Base-by-base conservation (phyloP, 352 stramenopile genomes). In the Pythium biforme region DNA sequence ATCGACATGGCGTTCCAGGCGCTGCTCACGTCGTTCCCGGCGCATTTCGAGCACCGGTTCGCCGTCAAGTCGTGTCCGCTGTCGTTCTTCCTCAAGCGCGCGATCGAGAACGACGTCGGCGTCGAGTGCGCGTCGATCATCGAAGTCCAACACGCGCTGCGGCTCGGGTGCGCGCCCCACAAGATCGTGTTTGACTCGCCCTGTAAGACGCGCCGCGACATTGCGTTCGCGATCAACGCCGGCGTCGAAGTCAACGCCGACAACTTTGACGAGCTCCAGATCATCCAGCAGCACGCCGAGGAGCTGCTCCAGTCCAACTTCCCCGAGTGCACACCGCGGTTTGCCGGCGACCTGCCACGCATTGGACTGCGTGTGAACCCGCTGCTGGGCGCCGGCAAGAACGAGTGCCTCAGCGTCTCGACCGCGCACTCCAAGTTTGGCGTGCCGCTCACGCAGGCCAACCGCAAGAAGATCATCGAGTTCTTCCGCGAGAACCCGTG, bases 351-450 rank as follows among this genome's bases (percentile, higher is more conserved):
- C 48, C 61, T 90, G 33, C 79, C 86, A 20, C 85, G 79, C 3
- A 94, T 98, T 29, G 92, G 93, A 4, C 71, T 98, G 39, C 85
- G 93, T 7, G 85, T 98, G 47, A 98, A 98, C 68, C 93, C 93
- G 3, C 73, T 97, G 39, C 81, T 98, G 14, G 91, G 92, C 33
- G 75, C 74, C 1, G 90, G 93, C n/a, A 83, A 69, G 20, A 97
- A 98, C 51, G 72, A 86, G 29, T 90, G 73, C 31, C 73, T 97
- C 7, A 96, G 86, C 54, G 90, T 96, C 23, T 94, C 90, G 15
- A 97, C 88, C 0, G 73, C 83, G 8, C 90, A 89, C 50, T 97
- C 88, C 68, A 98, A 98, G 73, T 98, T 98, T 50, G 93, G 92
- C 19, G 75, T 97, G 20, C 86, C 89, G 11, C 73, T 95, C 37